phyloP scores from a whole-genome alignment of 305 asterid species.

The Fraxinus sp. region DNA sequence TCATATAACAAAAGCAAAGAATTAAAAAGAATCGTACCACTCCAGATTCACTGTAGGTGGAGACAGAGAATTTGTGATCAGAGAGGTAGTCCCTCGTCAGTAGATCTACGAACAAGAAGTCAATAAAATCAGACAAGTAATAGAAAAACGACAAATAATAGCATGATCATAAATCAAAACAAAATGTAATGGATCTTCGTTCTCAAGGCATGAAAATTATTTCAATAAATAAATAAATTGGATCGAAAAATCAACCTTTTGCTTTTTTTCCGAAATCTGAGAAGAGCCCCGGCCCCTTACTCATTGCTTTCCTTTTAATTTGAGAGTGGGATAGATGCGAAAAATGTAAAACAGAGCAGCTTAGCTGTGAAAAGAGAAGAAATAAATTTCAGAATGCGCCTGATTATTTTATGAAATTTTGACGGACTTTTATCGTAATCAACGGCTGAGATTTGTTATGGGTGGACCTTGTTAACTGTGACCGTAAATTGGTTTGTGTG shows the following conservation, averaged over 20 bases:
- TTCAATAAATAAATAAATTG: not conserved
- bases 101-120: slow-evolving; percentile 49
- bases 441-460: not conserved
- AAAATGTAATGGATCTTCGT: not conserved
- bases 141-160: not conserved
- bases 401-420: not conserved
- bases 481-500: not conserved
- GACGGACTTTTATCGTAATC: not conserved
- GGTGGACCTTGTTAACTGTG: not conserved
- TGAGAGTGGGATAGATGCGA: not conserved
- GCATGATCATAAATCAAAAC: not conserved
- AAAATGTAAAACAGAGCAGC: not conserved
- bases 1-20: not conserved
- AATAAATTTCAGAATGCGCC: not conserved
- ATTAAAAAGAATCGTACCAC: slow-evolving; percentile 42
- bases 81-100: slow-evolving; percentile 75
- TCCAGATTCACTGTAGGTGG: slow-evolving; percentile 74
- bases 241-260: slow-evolving; percentile 55
- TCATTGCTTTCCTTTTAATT: slow-evolving; percentile 35
- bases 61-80: slow-evolving; percentile 82
- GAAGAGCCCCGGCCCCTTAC: slow-evolving; percentile 93
- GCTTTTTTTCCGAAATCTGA: slow-evolving; percentile 90
- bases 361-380: not conserved
- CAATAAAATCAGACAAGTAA: not conserved
- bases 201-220: not conserved